Evolutionary conservation across 805 yeast species (phyloP).

Genomic region (Starmerella vitae): DNA sequence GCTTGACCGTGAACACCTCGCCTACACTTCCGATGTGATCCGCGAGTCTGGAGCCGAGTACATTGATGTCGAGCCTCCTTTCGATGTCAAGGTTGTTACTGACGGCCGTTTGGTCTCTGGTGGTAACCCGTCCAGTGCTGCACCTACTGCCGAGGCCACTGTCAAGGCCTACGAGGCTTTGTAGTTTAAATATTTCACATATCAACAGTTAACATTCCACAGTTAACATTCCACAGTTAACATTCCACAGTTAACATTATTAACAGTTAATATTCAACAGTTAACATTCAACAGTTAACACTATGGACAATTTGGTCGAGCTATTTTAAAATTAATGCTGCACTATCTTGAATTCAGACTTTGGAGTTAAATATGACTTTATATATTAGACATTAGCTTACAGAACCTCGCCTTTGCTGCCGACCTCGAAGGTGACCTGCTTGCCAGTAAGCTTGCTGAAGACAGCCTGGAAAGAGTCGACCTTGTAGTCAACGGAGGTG

Average conservation of each 20-base stretch:
- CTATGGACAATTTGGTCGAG: no score
- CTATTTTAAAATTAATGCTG: no score
- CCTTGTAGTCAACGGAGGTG: conserved; percentile 92
- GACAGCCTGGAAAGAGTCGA: conserved; percentile 97
- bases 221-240: no score
- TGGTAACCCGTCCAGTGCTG: conserved; percentile 47
- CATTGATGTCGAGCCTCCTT: conserved; percentile 34
- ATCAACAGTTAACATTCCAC: no score
- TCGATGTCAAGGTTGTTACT: conserved; percentile 27
- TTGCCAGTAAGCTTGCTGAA: conserved; percentile 98
- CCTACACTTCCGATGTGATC: conserved; percentile 30
- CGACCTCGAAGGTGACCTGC: conserved; percentile 94
- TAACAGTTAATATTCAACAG: no score
- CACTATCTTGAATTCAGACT: no score
- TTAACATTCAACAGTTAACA: no score
- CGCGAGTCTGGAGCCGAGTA: conserved; percentile 32
- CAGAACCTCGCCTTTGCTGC: conserved; percentile 21
- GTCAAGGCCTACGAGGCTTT: conserved; percentile 7
- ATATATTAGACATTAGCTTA: no score
- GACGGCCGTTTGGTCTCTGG: conserved; percentile 57
- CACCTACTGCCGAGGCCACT: conserved; percentile 35
- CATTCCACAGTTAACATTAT: no score
- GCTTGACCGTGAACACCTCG: conserved; percentile 24
- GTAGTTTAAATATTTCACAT: no score
- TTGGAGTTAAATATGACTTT: conserved; percentile 7